Evolutionary conservation across 2,329 filamentous ascomycete genomes (phyloP), one percentile per base, ranked within the genome.

Genomic region (Aspergillus pseudonomiae): DNA sequence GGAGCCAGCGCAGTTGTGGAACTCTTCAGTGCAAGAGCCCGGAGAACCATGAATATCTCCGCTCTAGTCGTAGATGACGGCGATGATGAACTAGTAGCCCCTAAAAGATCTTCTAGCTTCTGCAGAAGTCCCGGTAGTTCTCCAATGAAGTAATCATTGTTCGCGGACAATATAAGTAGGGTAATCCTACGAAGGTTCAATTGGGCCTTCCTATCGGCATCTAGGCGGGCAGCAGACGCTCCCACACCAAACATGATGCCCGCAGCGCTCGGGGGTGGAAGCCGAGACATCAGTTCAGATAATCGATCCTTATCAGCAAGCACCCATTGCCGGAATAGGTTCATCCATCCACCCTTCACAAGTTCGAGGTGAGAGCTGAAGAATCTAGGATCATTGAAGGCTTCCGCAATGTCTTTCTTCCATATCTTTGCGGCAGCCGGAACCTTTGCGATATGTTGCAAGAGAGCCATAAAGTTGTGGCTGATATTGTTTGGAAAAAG

Each of bases 231-330:
- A 50, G 94, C 96, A 26, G 92, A 93, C 7, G 95, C 95, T 12
- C 96, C 96, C 0, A 99, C 95, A n/a, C 95, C 95, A 73, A 99
- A 99, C 75, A 99, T 94, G 70, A 99, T 96, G 10, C 95, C 95
- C 0, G 96, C 95, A 16, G 94, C 94, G 1, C 94, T 93, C 6
- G 95, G 95, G 4, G 94, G 87, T 6, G 89, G 89, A 65, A 99
- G 86, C 24, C 93, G 90, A 43, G 86, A 84, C 10, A 98, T 79
- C 4, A 97, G 82, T 65, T 99, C 95, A 0, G 89, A 83, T 79
- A 99, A 86, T 54, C 91, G 88, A 61, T 97, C 94, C 78, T 96
- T 97, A 77, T 99, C 95, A 19, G 87, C 87, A 16, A 94, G 80
- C 4, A 88, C 86, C 91, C 94, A 97, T 75, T 97, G 93, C 45